Percentiles rank a stretch among this genome's conserved stretches.
Conservation (phyloP, 2,329 filamentous ascomycete genomes). For the Neurospora crassa region DNA sequence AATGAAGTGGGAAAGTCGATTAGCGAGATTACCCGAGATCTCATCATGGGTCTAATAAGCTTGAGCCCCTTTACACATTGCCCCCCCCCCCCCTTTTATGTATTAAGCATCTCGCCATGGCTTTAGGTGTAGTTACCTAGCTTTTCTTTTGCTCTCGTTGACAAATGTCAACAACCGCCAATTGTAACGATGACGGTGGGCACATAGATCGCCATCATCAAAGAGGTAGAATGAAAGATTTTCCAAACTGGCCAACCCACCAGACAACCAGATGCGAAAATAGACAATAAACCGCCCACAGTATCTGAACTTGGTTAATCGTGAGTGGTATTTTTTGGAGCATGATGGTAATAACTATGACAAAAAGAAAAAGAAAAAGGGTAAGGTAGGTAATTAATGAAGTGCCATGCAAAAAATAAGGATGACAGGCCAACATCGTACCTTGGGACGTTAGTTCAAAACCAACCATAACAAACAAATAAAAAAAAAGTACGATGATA, state of each 20-base stretch:
- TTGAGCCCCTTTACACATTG: background rate
- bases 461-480: conserved; percentile 12
- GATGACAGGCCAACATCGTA: background rate
- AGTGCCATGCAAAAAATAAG: conserved; percentile 5
- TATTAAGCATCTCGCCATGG: too few relatives aligned
- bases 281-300: background rate
- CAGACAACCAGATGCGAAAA: background rate
- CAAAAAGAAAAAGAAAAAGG: conserved; percentile 10
- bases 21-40: background rate
- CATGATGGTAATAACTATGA: background rate
- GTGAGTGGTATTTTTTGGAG: background rate
- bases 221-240: background rate
- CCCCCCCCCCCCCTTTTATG: background rate
- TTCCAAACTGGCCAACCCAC: background rate
- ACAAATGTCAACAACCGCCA: background rate
- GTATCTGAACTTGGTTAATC: background rate
- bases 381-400: background rate
- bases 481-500: conserved; percentile 3
- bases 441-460: conserved; percentile 1
- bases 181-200: background rate
- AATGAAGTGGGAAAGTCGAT: background rate
- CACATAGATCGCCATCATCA: background rate
- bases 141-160: background rate
- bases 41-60: background rate
- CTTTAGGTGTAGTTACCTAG: too few relatives aligned